Evolutionary conservation across 176 grass and related monocot genomes (phyloP), one percentile per base, ranked within the genome.

Genomic region (Luzula sylvatica): DNA sequence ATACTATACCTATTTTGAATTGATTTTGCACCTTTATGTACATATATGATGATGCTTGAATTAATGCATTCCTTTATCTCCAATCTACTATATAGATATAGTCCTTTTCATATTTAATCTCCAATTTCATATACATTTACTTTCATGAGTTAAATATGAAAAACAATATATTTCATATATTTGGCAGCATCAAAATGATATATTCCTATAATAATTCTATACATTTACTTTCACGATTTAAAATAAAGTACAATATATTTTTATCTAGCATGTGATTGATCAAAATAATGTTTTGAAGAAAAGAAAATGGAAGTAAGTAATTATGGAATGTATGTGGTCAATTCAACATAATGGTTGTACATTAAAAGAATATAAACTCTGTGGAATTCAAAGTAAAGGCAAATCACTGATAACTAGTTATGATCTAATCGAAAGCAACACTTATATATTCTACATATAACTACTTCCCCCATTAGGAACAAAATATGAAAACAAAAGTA

Each of bases 1-100:
- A 88, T 79, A 65, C 51, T 66, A 39, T 69, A 83, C 70, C 74
- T 66, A 69, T 59, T 55, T 15, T 76, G 75, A 88, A 69, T 78
- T 78, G 78, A 88, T 79, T 18, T 44, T 38, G 71, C 67, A 79
- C 74, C 66, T 79, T 80, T 42, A 38, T n/a, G 17, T 30, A 35
- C 45, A 44, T 46, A n/a, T 41, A 32, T 59, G n/a, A n/a, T n/a
- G 73, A 58, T 71, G 27, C 65, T 56, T 56, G 41, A 61, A 61
- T 61, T 45, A 47, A 42, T 32, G 20, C 60, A 50, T 64, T 64
- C 60, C 60, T 64, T 64, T 64, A 32, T 20, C 26, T 45, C 60
- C 47, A 64, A 64, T 64, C 24, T 64, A 64, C 43, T 64, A n/a
- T n/a, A n/a, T n/a, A n/a, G n/a, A n/a, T n/a, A n/a, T n/a, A 26